A percentile compares a stretch with the other conserved stretches of the same genome.
phyloP scores from a whole-genome alignment of 768 basidiomycete genomes.

The Boletus pseudo-olivaceus region DNA sequence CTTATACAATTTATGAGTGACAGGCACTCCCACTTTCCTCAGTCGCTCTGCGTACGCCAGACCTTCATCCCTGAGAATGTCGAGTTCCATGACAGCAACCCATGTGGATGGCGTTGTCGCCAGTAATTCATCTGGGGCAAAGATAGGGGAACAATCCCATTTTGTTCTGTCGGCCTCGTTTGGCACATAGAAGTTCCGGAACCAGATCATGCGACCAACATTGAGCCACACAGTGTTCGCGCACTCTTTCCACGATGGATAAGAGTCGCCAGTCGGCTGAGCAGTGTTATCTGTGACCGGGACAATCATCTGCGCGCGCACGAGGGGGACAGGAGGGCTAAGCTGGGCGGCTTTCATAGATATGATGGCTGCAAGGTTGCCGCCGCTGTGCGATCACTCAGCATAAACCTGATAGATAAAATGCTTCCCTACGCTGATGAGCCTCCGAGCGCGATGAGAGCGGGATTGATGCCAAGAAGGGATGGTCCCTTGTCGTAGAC shows the following conservation, averaged over 20 bases:
- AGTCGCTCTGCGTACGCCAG: conserved; percentile 60
- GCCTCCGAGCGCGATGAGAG: conserved; percentile 64
- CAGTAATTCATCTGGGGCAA: conserved; percentile 58
- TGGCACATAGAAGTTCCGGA: conserved; percentile 64
- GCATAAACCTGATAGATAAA: not conserved
- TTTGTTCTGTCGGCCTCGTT: conserved; percentile 55
- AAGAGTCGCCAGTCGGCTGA: conserved; percentile 32
- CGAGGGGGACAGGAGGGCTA: conserved; percentile 47
- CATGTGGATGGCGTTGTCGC: conserved; percentile 54
- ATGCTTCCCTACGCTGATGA: conserved; percentile 53
- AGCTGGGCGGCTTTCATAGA: conserved; percentile 58
- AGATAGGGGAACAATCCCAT: conserved; percentile 71
- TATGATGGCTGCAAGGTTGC: conserved; percentile 66
- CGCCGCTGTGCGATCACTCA: conserved; percentile 48
- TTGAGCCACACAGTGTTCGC: conserved; percentile 58
- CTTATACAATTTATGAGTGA: conserved; percentile 55
- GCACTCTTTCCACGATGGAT: conserved; percentile 58
- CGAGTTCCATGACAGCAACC: conserved; percentile 65
- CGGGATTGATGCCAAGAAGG: conserved; percentile 46
- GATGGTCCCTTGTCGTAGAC: conserved; percentile 39
- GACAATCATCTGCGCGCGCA: conserved; percentile 66
- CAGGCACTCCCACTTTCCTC: conserved; percentile 48
- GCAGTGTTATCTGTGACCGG: conserved; percentile 78
- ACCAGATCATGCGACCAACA: conserved; percentile 70
- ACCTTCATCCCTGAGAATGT: conserved; percentile 69